Base-by-base conservation (phyloP, 2,329 filamentous ascomycete species). In the Colletotrichum chrysophilum region DNA sequence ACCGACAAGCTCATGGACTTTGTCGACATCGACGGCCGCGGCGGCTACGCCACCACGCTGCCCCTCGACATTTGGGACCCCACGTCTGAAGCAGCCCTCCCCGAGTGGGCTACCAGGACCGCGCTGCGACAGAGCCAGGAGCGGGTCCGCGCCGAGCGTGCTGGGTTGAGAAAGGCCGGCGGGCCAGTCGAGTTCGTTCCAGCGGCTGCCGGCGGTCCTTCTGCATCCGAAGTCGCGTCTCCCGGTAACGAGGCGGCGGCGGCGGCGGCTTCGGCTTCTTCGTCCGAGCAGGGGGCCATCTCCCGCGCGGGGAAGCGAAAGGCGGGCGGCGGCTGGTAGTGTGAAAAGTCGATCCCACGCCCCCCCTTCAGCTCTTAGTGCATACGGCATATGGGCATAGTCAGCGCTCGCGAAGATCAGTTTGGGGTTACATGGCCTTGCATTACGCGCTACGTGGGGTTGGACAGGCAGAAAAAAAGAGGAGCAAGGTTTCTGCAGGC, bases 1-100 rank as follows among this genome's bases (percentile, higher is more conserved):
- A 90, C 92, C 83, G 91, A 94, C 77, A 95, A 94, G 84, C 87
- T 96, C 71, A 88, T 95, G 86, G 88, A 87, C 28, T 96, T 95
- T 85, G 92, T 93, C 10, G 86, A 83, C 26, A 79, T 88, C 62
- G 85, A 86, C 43, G 82, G 77, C 5, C 85, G 87, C 66, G 89
- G 88, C 28, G 93, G 94, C 84, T 96, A 96, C 82, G 87, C 87
- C 36, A 94, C 92, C 8, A 92, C 92, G 3, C 80, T 94, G 61
- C 80, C 88, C 2, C 79, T 83, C 3, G 88, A 90, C 4, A 78
- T 93, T 7, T 94, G 92, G 91, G 86, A 93, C 77, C 90, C 92
- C 2, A 70, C 56, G 10, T 74, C 71, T 9, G 68, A 67, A 28
- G 81, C 81, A 3, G 86, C 79, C 5, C 91, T 94, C 76, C 91